Base-by-base conservation (phyloP, 257 asterid genomes). In the Rubia yunnanensis region DNA sequence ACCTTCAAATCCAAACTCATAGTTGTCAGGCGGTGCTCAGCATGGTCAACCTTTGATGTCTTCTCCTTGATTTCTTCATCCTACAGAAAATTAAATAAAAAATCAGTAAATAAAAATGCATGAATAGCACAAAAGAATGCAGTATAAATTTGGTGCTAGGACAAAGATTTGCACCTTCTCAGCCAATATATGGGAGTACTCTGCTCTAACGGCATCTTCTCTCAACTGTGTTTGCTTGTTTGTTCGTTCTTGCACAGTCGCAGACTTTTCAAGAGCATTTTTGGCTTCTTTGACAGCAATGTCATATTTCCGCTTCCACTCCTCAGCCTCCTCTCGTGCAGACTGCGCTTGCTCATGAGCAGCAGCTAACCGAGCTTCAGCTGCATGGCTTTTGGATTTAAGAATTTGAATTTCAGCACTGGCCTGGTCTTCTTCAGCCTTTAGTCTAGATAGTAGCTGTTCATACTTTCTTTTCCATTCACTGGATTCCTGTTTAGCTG, bases 351-450 rank as follows among this genome's bases (percentile, higher is more conserved):
- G 88, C 78, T 94, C 99, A 70, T 84, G 87, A 69, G 96, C 92
- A 68, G 99, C 99, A 60, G 88, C 95, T 55, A 94, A 79, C 78
- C 99, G 86, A 70, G 99, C 99, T 74, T 88, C 99, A 57, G 99
- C 95, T 63, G 99, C 99, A 75, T 94, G 85, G 65, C 86, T 82
- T 77, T 81, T 86, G 31, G 98, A 85, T 74, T 79, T 85, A 60
- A 90, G 92, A 78, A 91, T 79, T 8, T 90, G 80, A 67, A 91
- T 78, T 75, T 94, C 98, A 1, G 91, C 83, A 75, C 72, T 81
- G 22, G 75, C 74, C 78, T 88, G 95, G 65, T 86, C 95, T 75
- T 85, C 95, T 75, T 74, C 95, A 46, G 88, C 92, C 86, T 86
- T 91, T 64, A 71, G 89, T 78, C 80, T 82, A 32, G 88, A 79